A percentile compares a stretch with the other conserved stretches of the same genome.
Conservation (phyloP, 306 rosid species). For the Pyrus bretschneideri region DNA sequence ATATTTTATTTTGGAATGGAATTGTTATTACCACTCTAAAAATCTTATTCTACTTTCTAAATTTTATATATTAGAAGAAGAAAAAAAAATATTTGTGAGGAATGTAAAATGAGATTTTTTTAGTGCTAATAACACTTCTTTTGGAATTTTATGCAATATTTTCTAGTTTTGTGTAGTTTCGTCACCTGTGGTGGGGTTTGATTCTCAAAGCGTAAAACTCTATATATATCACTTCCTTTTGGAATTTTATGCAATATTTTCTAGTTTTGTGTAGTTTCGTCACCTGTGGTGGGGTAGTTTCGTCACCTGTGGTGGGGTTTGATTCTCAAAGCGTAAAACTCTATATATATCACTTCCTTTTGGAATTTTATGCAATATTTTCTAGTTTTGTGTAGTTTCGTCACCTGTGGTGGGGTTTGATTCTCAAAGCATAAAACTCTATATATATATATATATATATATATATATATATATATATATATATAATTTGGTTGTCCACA, state of each 20-base stretch:
- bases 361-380: not conserved
- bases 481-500: not conserved
- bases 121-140: too few species aligned
- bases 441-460: too few species aligned
- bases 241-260: not conserved
- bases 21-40: too few species aligned
- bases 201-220: not conserved
- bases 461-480: too few species aligned
- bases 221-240: too few species aligned
- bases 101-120: too few species aligned
- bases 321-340: not conserved
- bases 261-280: not conserved
- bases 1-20: not conserved
- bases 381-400: not conserved
- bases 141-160: not conserved
- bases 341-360: too few species aligned
- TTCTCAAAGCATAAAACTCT: not conserved
- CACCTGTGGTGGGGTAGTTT: not conserved
- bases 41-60: too few species aligned
- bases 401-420: not conserved
- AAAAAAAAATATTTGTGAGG: too few species aligned
- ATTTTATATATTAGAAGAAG: too few species aligned
- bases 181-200: not conserved
- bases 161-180: not conserved
- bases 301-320: not conserved